These are phyloP conservation scores for Yarrowia osloensis DNA, from an alignment of 805 yeast genomes.

Conservation along the genomic window DNA sequence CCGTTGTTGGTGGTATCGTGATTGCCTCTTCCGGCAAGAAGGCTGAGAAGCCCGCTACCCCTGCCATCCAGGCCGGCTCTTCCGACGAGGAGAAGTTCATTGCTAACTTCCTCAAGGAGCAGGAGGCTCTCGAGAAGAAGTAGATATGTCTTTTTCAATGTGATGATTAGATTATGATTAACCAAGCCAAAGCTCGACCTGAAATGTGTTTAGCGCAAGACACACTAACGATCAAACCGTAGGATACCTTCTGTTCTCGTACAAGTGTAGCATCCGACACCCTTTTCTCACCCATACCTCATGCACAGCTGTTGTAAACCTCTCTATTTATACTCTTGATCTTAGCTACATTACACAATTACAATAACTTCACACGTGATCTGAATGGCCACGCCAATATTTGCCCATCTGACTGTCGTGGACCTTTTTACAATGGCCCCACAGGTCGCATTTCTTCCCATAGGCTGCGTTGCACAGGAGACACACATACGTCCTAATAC, in stretches of 20 bases:
- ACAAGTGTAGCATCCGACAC: no score
- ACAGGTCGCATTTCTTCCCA: neutral
- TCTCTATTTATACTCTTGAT: no score
- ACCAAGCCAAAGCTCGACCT: neutral
- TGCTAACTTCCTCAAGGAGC: conserved; percentile 57
- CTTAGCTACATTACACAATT: neutral
- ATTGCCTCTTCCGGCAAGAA: conserved; percentile 64
- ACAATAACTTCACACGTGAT: neutral
- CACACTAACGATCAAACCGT: no score
- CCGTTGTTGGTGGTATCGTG: conserved; percentile 60
- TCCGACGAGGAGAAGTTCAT: conserved; percentile 91
- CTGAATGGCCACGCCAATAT: neutral
- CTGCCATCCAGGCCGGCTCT: conserved; percentile 71
- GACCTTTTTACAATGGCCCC: neutral
- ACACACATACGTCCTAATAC: neutral
- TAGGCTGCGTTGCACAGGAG: neutral
- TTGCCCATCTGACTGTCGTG: neutral
- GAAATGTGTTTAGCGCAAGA: no score
- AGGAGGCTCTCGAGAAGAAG: conserved; percentile 41
- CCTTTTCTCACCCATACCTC: no score
- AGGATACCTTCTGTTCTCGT: no score
- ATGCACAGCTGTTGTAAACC: no score
- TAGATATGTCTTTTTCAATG: conserved; percentile 31
- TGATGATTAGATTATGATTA: conserved; percentile 22
- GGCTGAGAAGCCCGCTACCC: conserved; percentile 59